Evolutionary conservation across 176 grass and related monocot genomes (phyloP).

Genomic region (Coix lacrymajobi): DNA sequence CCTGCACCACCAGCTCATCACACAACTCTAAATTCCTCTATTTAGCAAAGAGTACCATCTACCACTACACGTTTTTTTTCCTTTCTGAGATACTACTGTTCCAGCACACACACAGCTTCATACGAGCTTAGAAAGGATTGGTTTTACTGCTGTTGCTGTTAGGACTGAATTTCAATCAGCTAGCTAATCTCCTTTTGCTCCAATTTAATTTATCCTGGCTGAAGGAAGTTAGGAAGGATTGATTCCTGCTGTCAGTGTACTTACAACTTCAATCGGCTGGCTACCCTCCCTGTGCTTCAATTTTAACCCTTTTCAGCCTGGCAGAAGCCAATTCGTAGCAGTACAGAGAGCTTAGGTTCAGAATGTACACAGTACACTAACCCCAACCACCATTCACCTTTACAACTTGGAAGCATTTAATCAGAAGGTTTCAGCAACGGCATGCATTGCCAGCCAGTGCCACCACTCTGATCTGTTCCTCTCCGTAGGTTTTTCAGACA

Average conservation of each 20-base stretch:
- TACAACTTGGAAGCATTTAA: slow-evolving; percentile 14
- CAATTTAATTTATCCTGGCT: background rate
- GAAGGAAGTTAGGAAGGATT: too few relatives aligned
- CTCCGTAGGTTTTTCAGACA: background rate
- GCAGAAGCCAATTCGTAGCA: background rate
- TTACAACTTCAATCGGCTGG: too few relatives aligned
- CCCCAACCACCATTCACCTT: background rate
- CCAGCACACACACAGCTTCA: background rate
- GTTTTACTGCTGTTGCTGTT: background rate
- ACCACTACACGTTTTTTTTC: background rate
- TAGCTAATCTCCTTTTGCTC: background rate
- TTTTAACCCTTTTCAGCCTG: background rate
- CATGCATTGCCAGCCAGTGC: background rate
- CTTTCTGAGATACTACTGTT: background rate
- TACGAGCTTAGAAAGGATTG: background rate
- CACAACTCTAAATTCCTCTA: background rate
- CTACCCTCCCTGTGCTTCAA: background rate
- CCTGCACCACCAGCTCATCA: background rate
- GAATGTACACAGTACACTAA: background rate
- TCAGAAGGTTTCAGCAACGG: background rate
- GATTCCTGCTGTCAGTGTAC: too few relatives aligned
- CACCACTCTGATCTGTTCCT: background rate
- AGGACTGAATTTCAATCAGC: background rate
- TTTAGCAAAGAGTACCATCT: background rate
- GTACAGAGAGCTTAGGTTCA: background rate